Percentiles rank a stretch among this genome's conserved stretches.
Evolutionary conservation across 2,329 filamentous ascomycete species (phyloP).

Genomic region (Phaeosphaeriaceae sp.): DNA sequence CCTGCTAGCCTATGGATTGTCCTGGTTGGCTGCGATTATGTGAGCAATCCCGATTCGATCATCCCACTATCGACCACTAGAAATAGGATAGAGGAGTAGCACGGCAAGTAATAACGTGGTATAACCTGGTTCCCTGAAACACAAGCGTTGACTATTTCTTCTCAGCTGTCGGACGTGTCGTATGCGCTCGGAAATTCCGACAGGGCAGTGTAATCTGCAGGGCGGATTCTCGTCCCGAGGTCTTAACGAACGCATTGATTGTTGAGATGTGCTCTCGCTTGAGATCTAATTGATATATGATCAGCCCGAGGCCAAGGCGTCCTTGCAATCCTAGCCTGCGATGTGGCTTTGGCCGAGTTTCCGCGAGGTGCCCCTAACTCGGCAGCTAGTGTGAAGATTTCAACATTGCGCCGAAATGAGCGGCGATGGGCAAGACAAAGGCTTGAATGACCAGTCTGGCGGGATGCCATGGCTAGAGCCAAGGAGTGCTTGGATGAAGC

Average conservation of each 20-base stretch:
- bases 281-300: too few species aligned
- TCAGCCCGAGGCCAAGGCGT: too few species aligned
- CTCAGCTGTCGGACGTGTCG: conserved; percentile 20
- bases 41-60: too few species aligned
- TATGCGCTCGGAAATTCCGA: conserved; percentile 19
- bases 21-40: conserved; percentile 4
- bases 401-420: conserved; percentile 18
- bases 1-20: neutral
- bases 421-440: conserved; percentile 19
- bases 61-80: conserved; percentile 1
- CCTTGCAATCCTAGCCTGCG: too few species aligned
- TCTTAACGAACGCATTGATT: conserved; percentile 1
- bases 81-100: conserved; percentile 6
- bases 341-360: neutral
- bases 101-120: conserved; percentile 6
- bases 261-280: neutral
- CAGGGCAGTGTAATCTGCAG: conserved; percentile 8
- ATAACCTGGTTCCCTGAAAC: conserved; percentile 20
- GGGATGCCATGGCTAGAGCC: conserved; percentile 24
- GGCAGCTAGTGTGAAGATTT: conserved; percentile 9
- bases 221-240: conserved; percentile 14
- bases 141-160: conserved; percentile 14
- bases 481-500: conserved; percentile 29
- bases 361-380: conserved; percentile 1
- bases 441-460: conserved; percentile 30